A percentile compares a stretch with the other conserved stretches of the same genome.
phyloP scores from a whole-genome alignment of 2,329 filamentous ascomycete species.

The Blastomyces gilchristii region DNA sequence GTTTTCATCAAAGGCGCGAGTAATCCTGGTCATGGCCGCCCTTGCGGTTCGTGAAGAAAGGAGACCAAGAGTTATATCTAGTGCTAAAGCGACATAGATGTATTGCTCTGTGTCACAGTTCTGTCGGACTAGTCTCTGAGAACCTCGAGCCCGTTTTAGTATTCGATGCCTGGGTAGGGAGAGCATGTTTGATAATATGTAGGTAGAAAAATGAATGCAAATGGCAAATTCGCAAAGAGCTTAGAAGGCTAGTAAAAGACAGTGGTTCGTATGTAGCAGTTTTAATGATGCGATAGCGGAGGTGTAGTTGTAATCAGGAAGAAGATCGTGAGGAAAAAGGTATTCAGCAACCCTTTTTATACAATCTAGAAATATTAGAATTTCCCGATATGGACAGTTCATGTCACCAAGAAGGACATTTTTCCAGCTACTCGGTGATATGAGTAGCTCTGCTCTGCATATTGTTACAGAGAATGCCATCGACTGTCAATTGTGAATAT shows the following conservation, averaged over 20 bases:
- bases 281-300: neutral
- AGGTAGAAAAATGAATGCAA: neutral
- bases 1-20: neutral
- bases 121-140: neutral
- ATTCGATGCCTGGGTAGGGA: neutral
- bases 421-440: neutral
- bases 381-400: neutral
- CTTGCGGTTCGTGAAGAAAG: neutral
- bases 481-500: neutral
- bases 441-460: neutral
- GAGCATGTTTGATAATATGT: neutral
- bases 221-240: neutral
- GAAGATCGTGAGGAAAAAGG: neutral
- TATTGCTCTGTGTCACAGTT: neutral
- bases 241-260: neutral
- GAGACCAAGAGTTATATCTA: neutral
- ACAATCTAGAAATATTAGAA: neutral
- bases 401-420: neutral
- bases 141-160: neutral
- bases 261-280: neutral
- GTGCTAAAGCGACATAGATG: slow-evolving; percentile 4
- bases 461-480: neutral
- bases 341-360: neutral
- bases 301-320: neutral
- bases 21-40: neutral